These are phyloP conservation scores for Naegleria lovaniensis DNA, from an alignment of 208 protist species.

Conservation along the genomic window DNA sequence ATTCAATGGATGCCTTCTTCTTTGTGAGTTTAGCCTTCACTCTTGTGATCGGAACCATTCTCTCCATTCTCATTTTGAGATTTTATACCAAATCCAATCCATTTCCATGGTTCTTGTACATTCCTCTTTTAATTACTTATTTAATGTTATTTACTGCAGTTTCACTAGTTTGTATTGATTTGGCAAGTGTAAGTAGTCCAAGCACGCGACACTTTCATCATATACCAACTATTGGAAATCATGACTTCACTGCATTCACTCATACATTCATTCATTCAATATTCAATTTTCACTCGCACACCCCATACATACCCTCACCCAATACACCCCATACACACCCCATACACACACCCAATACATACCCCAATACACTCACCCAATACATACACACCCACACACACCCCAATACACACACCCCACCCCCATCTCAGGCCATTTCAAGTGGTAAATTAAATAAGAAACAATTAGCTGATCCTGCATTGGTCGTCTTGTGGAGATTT, in stretches of 20 bases:
- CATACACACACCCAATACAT: no score
- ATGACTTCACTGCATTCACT: no score
- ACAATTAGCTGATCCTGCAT: neutral
- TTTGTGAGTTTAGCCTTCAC: neutral
- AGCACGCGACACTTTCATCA: no score
- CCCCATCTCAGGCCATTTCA: neutral
- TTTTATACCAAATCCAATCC: neutral
- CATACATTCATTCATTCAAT: no score
- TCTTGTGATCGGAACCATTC: neutral
- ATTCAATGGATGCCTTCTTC: neutral
- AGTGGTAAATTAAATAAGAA: neutral
- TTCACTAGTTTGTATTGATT: neutral
- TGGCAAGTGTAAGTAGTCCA: neutral
- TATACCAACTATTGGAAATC: no score
- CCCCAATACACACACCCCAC: neutral
- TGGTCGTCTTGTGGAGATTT: neutral
- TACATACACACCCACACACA: no score
- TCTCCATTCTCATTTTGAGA: neutral
- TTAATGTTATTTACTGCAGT: neutral
- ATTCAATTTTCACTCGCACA: no score
- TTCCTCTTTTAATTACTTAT: neutral
- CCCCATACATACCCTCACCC: no score
- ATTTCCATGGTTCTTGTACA: conserved; percentile 7
- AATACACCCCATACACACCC: no score
- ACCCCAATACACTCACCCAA: no score